Evolutionary conservation across 1,139 yeast species (phyloP).

Genomic region (Candida sp.): DNA sequence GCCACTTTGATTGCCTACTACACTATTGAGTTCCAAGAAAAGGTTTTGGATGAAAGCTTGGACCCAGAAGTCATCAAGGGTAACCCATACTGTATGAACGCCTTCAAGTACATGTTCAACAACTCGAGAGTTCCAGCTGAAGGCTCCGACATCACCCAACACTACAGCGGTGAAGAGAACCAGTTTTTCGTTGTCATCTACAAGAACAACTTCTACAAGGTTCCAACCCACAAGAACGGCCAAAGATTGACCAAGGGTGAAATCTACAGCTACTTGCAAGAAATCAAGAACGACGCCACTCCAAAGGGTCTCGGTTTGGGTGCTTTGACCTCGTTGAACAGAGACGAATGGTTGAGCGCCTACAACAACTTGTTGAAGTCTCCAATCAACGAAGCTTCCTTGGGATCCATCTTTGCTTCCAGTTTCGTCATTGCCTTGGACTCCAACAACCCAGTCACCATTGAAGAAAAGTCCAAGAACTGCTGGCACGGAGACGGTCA

Average conservation of each 20-base stretch:
- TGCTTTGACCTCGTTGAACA: slow-evolving; percentile 79
- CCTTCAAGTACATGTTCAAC: slow-evolving; percentile 91
- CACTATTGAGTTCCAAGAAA: slow-evolving; percentile 57
- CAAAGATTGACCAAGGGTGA: slow-evolving; percentile 60
- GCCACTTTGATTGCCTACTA: slow-evolving; percentile 66
- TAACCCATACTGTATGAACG: slow-evolving; percentile 91
- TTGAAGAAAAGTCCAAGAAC: slow-evolving; percentile 85
- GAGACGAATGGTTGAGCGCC: slow-evolving; percentile 79
- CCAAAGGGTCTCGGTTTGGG: slow-evolving; percentile 63
- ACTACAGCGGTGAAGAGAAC: slow-evolving; percentile 55
- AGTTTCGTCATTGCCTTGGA: slow-evolving; percentile 87
- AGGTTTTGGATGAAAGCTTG: slow-evolving; percentile 61
- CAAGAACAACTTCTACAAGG: slow-evolving; percentile 84
- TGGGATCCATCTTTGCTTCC: slow-evolving; percentile 75
- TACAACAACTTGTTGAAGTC: slow-evolving; percentile 61
- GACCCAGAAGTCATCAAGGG: slow-evolving; percentile 84
- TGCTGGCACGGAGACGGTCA: slow-evolving; percentile 96
- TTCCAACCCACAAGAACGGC: slow-evolving; percentile 69
- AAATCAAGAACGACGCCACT: slow-evolving; percentile 47
- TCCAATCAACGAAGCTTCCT: slow-evolving; percentile 59
- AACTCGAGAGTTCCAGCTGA: slow-evolving; percentile 80
- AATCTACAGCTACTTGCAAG: slow-evolving; percentile 67
- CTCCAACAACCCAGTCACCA: slow-evolving; percentile 70
- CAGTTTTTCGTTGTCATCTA: slow-evolving; percentile 75
- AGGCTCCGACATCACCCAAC: slow-evolving; percentile 59